Evolutionary conservation across 1,139 yeast species (phyloP), one percentile per base, ranked within the genome.

Genomic region (Pichia sp.): DNA sequence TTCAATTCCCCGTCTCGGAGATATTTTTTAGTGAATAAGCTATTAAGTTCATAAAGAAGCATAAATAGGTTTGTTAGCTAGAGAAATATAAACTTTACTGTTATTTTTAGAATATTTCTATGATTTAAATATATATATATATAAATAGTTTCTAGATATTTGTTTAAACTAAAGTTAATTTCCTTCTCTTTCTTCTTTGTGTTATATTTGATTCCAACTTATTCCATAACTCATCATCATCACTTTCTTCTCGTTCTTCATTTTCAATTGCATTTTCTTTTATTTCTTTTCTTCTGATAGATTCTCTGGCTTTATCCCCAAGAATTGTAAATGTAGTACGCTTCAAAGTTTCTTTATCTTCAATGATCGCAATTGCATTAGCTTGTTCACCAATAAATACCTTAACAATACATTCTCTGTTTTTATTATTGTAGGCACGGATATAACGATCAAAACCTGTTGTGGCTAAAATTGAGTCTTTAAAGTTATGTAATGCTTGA

Each of bases 361-460:
- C 75, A 30, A 87, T 54, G 5, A 86, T 62, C 40, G 71, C 59
- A 10, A 85, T 72, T 28, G 70, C 70, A 39, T 78, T 73, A n/a
- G 86, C 72, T 57, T 85, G 87, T 4, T 87, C 77, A 3, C 95
- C 95, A 32, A 82, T 60, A 56, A 77, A 90, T 11, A 87, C 83
- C 58, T 87, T 87, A 10, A 80, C 87, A 20, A 82, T 64, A 42
- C 78, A 68, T 40, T 76, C 75, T 43, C 95, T 70, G 0, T 78
- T 63, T 2, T 65, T 66, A 7, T 79, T 60, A 51, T 86, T 82
- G 62, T 76, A 90, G 3, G 86, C 86, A 47, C 97, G 73, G 36
- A 87, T 71, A 60, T 87, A 90, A 58, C 96, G 73, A 60, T 90
- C 97, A 33, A 89, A 71, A 0, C 96, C 96, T 36, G 95, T 96